A percentile compares a stretch with the other conserved stretches of the same genome.
Evolutionary conservation across 2,329 filamentous ascomycete genomes (phyloP).

Genomic region (Curvularia sp.): DNA sequence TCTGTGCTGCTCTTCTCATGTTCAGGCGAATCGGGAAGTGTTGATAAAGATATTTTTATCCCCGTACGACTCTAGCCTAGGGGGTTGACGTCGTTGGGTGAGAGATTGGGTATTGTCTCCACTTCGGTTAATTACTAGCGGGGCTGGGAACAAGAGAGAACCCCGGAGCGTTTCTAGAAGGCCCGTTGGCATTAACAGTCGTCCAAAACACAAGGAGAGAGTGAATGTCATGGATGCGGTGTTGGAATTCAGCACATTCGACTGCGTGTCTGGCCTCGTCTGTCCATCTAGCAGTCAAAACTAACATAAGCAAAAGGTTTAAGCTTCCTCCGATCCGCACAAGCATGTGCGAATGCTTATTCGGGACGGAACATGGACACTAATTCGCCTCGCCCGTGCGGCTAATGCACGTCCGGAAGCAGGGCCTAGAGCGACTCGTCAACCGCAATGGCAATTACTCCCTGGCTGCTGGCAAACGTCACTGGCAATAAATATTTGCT

Average conservation of each 20-base stretch:
- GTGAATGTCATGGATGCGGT: neutral
- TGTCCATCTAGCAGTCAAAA: neutral
- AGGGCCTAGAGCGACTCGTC: constrained; percentile 2
- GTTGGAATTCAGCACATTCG: too few relatives aligned
- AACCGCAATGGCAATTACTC: constrained; percentile 10
- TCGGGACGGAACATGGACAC: constrained; percentile 15
- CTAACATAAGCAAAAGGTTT: neutral
- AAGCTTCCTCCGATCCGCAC: constrained; percentile 7
- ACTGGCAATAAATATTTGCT: constrained; percentile 27
- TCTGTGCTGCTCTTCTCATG: constrained; percentile 10
- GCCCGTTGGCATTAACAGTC: constrained; percentile 11
- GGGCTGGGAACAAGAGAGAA: constrained; percentile 16
- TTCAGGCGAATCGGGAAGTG: constrained; percentile 7
- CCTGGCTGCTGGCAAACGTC: constrained; percentile 23
- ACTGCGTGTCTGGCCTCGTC: neutral
- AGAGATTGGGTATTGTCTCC: constrained; percentile 31
- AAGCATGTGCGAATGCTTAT: constrained; percentile 16
- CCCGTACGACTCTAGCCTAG: constrained; percentile 10
- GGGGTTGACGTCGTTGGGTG: constrained; percentile 26
- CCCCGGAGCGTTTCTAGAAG: constrained; percentile 14
- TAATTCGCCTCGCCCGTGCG: constrained; percentile 25
- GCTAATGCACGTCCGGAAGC: constrained; percentile 27
- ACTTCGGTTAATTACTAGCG: constrained; percentile 24
- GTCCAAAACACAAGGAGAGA: neutral
- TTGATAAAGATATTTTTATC: constrained; percentile 29